Base-by-base conservation (phyloP, 106 monocot species). In the Vanilla planifolia region DNA sequence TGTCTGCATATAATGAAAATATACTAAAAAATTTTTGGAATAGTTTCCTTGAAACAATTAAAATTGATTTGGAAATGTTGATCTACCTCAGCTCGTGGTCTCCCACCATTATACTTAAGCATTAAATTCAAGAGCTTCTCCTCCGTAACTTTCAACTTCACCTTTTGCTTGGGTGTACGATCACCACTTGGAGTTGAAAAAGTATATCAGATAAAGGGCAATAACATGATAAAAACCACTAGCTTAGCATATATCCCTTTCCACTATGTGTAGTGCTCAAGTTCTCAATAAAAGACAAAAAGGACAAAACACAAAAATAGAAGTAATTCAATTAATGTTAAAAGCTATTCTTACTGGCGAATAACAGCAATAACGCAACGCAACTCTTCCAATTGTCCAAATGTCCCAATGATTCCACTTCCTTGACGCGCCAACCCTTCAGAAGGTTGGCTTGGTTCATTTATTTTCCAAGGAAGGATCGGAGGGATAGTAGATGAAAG, bases 161-260 rank as follows among this genome's bases (percentile, higher is more conserved):
- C 96, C 74, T 98, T 98, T 64, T 98, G 96, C 76, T 98, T 98
- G 10, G 96, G 96, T 59, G 96, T 98, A 11, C 96, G 87, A 72
- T 98, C 96, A 43, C 96, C 96, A 79, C 96, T 98, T 51, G 19
- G 26, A 16, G 53, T n/a, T n/a, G n/a, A n/a, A n/a, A 25, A 55
- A 44, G 55, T 57, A 61, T 39, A 50, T n/a, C 2, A 48, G n/a
- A 17, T 61, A n/a, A n/a, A n/a, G n/a, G n/a, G n/a, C n/a, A n/a
- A n/a, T n/a, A n/a, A n/a, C n/a, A n/a, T n/a, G n/a, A n/a, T n/a
- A n/a, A n/a, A n/a, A n/a, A n/a, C n/a, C n/a, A n/a, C n/a, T n/a
- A n/a, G n/a, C n/a, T n/a, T n/a, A n/a, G n/a, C n/a, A n/a, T n/a
- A n/a, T n/a, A n/a, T n/a, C n/a, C n/a, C n/a, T n/a, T n/a, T n/a